Conservation (phyloP, 2,329 filamentous ascomycete genomes). For the Cladobotryum protrusum region DNA sequence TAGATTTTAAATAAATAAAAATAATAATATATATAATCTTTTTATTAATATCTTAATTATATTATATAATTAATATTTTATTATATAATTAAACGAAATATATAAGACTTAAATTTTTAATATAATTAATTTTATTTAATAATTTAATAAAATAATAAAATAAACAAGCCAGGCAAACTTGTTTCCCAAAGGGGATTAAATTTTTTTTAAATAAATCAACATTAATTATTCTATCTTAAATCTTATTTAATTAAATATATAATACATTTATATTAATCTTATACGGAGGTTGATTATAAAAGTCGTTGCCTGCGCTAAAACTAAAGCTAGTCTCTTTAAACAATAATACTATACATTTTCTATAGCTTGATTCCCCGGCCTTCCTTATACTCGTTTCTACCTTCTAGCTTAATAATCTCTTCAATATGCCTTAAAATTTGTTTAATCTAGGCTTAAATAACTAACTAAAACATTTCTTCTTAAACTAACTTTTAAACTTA, state of each 20-base stretch:
- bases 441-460: not conserved
- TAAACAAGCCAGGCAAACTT: too few species aligned
- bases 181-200: not conserved
- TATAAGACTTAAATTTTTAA: too few species aligned
- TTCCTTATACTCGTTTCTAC: not conserved
- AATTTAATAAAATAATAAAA: not conserved
- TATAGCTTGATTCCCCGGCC: not conserved
- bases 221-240: not conserved
- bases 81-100: not conserved
- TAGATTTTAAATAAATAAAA: too few species aligned
- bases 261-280: not conserved
- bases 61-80: not conserved
- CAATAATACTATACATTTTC: not conserved
- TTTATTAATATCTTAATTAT: too few species aligned
- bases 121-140: too few species aligned
- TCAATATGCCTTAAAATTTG: not conserved
- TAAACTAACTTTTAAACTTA: not conserved
- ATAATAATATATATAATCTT: not conserved
- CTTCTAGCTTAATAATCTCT: too few species aligned
- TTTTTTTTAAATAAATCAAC: not conserved
- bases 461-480: not conserved
- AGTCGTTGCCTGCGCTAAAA: not conserved
- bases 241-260: not conserved
- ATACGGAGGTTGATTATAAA: not conserved
- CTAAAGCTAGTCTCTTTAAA: too few species aligned